A percentile compares a stretch with the other conserved stretches of the same genome.
Evolutionary conservation across 352 stramenopile species (phyloP).

Genomic region (Phytopythium vexans): DNA sequence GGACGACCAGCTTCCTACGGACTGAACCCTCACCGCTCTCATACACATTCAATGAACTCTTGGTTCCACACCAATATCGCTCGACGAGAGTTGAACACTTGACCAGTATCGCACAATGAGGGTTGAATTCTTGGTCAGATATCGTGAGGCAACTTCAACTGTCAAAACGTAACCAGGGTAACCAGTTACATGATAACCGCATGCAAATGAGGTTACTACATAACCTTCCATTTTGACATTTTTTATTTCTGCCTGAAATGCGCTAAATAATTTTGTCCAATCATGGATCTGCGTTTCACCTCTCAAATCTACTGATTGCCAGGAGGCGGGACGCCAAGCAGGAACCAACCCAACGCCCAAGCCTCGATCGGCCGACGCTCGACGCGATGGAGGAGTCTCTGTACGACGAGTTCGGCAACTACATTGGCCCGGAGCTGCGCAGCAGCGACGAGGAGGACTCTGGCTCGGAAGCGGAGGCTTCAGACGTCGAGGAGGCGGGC

Average conservation of each 20-base stretch:
- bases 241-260: background rate
- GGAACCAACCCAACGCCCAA: conserved; percentile 7
- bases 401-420: conserved; percentile 99
- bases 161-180: too few relatives aligned
- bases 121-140: too few relatives aligned
- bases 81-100: too few relatives aligned
- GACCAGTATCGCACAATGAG: too few relatives aligned
- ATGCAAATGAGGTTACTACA: background rate
- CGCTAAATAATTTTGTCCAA: conserved; percentile 9
- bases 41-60: too few relatives aligned
- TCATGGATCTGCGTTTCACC: background rate
- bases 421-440: conserved; percentile 97
- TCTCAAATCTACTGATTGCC: too few relatives aligned
- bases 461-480: conserved; percentile 35
- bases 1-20: background rate
- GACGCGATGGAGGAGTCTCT: conserved; percentile 92
- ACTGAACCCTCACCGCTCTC: too few relatives aligned
- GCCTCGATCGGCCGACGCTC: conserved; percentile 11
- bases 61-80: too few relatives aligned
- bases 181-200: too few relatives aligned
- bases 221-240: conserved; percentile 12
- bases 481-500: background rate
- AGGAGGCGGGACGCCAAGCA: background rate
- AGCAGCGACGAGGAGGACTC: conserved; percentile 73
- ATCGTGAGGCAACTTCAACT: too few relatives aligned